phyloP scores from a whole-genome alignment of 768 basidiomycete genomes.

The Favolaschia claudopus region DNA sequence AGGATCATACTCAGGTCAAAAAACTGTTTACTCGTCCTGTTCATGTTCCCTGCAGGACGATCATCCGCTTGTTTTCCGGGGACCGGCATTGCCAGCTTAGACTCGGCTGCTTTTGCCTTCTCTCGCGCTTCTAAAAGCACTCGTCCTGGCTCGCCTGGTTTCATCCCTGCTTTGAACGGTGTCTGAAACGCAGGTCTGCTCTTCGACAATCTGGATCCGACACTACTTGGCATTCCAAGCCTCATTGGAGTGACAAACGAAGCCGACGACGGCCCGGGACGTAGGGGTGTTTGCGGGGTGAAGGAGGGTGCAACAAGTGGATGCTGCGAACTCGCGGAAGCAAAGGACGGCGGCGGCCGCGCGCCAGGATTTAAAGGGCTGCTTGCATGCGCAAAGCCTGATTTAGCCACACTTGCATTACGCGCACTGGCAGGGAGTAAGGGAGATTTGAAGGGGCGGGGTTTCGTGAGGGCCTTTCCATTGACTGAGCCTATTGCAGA shows the following conservation, averaged over 20 bases:
- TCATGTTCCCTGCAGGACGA: constrained; percentile 10
- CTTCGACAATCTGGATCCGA: constrained; percentile 6
- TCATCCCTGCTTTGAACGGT: constrained; percentile 66
- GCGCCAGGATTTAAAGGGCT: constrained; percentile 42
- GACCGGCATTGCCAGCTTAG: constrained; percentile 17
- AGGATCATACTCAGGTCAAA: constrained; percentile 55
- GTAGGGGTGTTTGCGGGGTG: constrained; percentile 20
- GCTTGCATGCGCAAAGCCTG: constrained; percentile 25
- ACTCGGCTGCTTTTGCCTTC: constrained; percentile 12
- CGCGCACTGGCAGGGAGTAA: constrained; percentile 13
- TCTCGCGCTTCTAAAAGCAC: constrained; percentile 35
- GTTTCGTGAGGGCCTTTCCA: constrained; percentile 10
- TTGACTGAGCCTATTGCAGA: constrained; percentile 24
- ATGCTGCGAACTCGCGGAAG: constrained; percentile 44
- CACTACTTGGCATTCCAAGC: no score
- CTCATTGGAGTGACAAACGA: constrained; percentile 27
- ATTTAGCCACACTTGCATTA: no score
- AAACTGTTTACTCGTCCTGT: constrained; percentile 28
- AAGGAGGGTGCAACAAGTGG: constrained; percentile 41
- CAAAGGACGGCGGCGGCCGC: constrained; percentile 7
- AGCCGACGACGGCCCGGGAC: constrained; percentile 1
- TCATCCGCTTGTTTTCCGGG: constrained; percentile 7
- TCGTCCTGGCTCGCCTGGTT: constrained; percentile 51
- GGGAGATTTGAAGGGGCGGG: constrained; percentile 35
- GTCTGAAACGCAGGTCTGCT: constrained; percentile 58